phyloP scores from a whole-genome alignment of 2,329 filamentous ascomycete genomes.

The Talaromyces albobiverticillius region DNA sequence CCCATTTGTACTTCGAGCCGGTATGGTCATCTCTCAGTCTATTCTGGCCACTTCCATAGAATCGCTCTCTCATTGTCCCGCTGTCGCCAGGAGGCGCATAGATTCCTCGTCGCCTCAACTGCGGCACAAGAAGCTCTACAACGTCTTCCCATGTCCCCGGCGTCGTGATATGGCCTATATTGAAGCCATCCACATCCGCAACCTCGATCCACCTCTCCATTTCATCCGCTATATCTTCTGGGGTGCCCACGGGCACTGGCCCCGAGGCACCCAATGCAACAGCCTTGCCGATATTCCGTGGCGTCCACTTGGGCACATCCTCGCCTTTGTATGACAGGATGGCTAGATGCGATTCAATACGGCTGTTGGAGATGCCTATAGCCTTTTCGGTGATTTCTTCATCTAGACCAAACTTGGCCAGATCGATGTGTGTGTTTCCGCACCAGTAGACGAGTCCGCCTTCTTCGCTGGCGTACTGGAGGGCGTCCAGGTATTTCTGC shows the following conservation, averaged over 20 bases:
- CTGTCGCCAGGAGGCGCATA: slow-evolving; percentile 27
- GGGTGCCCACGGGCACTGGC: slow-evolving; percentile 25
- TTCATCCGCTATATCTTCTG: slow-evolving; percentile 35
- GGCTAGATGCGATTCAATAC: slow-evolving; percentile 9
- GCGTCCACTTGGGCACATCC: slow-evolving; percentile 13
- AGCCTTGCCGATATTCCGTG: slow-evolving; percentile 14
- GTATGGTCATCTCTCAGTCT: slow-evolving; percentile 57
- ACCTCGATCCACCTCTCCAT: slow-evolving; percentile 43
- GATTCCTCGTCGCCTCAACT: slow-evolving; percentile 34
- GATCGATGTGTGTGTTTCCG: slow-evolving; percentile 69
- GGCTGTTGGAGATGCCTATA: slow-evolving; percentile 4
- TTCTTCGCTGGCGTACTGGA: slow-evolving; percentile 60
- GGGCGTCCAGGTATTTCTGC: slow-evolving; percentile 61
- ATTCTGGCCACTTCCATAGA: slow-evolving; percentile 60
- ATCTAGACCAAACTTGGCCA: slow-evolving; percentile 59
- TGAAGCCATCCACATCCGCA: slow-evolving; percentile 43
- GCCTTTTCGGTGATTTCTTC: slow-evolving; percentile 50
- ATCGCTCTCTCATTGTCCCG: slow-evolving; percentile 56
- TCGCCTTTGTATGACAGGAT: neutral
- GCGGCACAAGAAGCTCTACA: slow-evolving; percentile 49
- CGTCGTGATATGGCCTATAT: slow-evolving; percentile 48
- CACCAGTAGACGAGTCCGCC: slow-evolving; percentile 69
- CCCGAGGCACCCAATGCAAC: neutral
- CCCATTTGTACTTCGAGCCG: slow-evolving; percentile 30
- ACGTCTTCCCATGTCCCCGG: slow-evolving; percentile 54